Percentiles rank a stretch among this genome's conserved stretches.
These are phyloP conservation scores for Lasiodiplodia gonubiensis DNA, from an alignment of 2,329 filamentous ascomycete species.

Conservation along the genomic window DNA sequence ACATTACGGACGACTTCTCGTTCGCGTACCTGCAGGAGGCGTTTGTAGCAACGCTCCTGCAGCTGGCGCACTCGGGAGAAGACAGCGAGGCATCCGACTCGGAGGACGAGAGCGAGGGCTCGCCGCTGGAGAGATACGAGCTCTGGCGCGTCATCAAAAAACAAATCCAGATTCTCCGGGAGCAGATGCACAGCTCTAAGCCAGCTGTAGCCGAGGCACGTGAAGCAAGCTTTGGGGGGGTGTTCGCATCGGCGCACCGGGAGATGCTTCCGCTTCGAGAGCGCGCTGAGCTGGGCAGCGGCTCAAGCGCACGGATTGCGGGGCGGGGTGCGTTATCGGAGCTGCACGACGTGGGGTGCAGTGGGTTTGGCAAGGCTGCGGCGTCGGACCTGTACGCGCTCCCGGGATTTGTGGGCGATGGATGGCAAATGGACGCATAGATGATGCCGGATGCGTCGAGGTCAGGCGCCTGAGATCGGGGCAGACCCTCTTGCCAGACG, in stretches of 20 bases:
- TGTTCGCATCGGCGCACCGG: conserved; percentile 31
- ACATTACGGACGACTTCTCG: conserved; percentile 51
- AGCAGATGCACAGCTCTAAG: conserved; percentile 56
- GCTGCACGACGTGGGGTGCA: conserved; percentile 2
- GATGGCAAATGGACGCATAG: not conserved
- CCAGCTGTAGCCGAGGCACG: conserved; percentile 18
- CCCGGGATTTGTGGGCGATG: conserved; percentile 2
- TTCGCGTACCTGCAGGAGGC: conserved; percentile 56
- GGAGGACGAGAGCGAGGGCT: conserved; percentile 45
- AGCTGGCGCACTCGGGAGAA: conserved; percentile 40
- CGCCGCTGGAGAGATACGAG: conserved; percentile 57
- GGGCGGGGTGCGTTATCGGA: conserved; percentile 18
- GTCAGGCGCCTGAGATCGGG: too few species aligned
- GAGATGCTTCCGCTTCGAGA: conserved; percentile 35
- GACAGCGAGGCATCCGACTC: conserved; percentile 33
- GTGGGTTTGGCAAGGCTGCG: conserved; percentile 4
- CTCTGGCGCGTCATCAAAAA: conserved; percentile 69
- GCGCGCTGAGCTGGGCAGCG: conserved; percentile 33
- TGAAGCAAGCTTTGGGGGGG: not conserved
- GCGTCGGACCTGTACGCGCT: conserved; percentile 11
- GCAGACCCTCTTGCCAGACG: too few species aligned
- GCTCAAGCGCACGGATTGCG: conserved; percentile 22
- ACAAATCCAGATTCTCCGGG: conserved; percentile 65
- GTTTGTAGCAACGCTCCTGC: conserved; percentile 50
- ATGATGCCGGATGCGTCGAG: too few species aligned